phyloP scores from a whole-genome alignment of 306 rosid genomes.

The Prunus persica region Prunus_persica_NCBIv2 NC_034010.1:1307501-1308000 shows the following conservation, averaged over 20 bases:
- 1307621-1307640: conserved; percentile 2
- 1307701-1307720: neutral
- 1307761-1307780: conserved; percentile 86
- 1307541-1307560: neutral
- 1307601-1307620: conserved; percentile 16
- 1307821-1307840: conserved; percentile 77
- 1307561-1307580: neutral
- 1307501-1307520: conserved; percentile 23
- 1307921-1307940: neutral
- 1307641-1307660: neutral
- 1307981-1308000: neutral
- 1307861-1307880: neutral
- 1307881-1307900: neutral
- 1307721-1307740: neutral
- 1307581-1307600: neutral
- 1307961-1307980: neutral
- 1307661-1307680: neutral
- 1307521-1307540: conserved; percentile 15
- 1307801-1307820: conserved; percentile 84
- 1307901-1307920: neutral
- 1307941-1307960: neutral
- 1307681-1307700: neutral
- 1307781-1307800: conserved; percentile 89
- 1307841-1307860: conserved; percentile 25
- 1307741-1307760: conserved; percentile 12